Evolutionary conservation across 2,329 filamentous ascomycete species (phyloP), one percentile per base, ranked within the genome.

Genomic region (Emericellopsis atlantica): DNA sequence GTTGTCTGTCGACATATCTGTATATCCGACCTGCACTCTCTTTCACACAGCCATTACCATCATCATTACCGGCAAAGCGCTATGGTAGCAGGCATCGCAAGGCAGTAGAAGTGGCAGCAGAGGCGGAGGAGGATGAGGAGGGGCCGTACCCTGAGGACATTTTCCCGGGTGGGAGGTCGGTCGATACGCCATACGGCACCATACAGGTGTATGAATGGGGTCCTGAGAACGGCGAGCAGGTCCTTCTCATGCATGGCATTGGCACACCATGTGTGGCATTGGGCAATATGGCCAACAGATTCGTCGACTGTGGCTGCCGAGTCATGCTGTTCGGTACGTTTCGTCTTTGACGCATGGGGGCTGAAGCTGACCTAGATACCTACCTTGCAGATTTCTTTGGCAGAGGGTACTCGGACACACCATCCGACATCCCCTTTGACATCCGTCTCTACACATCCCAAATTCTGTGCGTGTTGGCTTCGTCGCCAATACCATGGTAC

Each of bases 191-290:
- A 4, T 42, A 40, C 23, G 43, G 43, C 24, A 44, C 43, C n/a
- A 40, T 42, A 18, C 26, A 37, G 31, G 43, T 44, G 18, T 90
- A 87, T 54, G 86, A 93, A 65, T 92, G 81, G 72, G 87, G 87
- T 0, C 31, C 31, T 11, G 70, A 76, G 44, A 62, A 71, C 32
- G 85, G 84, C 2, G 71, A 76, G 23, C 86, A 80, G 52, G 77
- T 90, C 1, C 62, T 93, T 11, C 63, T 93, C 23, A 62, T 93
- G n/a, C 87, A 90, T 57, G 87, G 87, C 5, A 89, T 92, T 51
- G 84, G 78, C 39, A 92, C 84, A 5, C 86, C 87, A 1, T 80
- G 79, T 46, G 65, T 89, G 38, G 72, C 83, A 0, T 61, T 90
- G 15, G 78, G 76, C 2, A 69, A 74, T 34, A 56, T 92, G 31